phyloP scores from a whole-genome alignment of 495 filamentous ascomycete genomes.

The Cenococcum geophilum region DNA sequence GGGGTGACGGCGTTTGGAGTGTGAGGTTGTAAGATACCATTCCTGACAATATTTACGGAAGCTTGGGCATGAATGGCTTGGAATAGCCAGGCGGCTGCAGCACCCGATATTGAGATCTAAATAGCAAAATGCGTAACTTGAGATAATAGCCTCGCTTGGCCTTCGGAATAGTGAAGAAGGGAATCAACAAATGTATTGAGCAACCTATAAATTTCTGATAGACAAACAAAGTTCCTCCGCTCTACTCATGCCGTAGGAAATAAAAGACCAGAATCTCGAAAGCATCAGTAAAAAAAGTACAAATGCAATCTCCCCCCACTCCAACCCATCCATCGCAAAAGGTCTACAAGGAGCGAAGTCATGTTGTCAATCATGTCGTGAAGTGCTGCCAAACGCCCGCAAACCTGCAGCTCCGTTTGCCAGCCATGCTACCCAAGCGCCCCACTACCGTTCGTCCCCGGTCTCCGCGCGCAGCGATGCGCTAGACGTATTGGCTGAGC shows the following conservation, averaged over 20 bases:
- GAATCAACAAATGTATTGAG: background rate
- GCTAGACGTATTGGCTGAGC: slow-evolving; percentile 71
- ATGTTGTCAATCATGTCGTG: slow-evolving; percentile 1
- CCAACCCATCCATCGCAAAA: background rate
- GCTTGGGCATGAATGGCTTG: too few species aligned
- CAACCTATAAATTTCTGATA: background rate
- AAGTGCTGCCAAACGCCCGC: slow-evolving; percentile 5
- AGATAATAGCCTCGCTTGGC: too few species aligned
- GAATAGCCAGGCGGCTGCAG: too few species aligned
- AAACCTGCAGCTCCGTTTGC: slow-evolving; percentile 4
- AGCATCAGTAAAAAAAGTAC: background rate
- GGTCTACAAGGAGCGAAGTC: slow-evolving; percentile 5
- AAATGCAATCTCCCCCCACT: background rate
- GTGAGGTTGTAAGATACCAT: background rate
- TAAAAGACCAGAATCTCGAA: background rate
- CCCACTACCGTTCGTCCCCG: background rate
- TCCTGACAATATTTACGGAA: too few species aligned
- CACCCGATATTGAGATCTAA: too few species aligned
- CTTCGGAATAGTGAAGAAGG: too few species aligned
- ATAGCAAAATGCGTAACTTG: too few species aligned
- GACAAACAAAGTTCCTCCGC: background rate
- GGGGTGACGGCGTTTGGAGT: background rate
- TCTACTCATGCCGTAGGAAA: slow-evolving; percentile 3
- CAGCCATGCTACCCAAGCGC: background rate
- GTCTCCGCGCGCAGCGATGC: background rate